These are phyloP conservation scores for Tolypocladium inflatum DNA, from an alignment of 2,329 filamentous ascomycete genomes.

Conservation along the genomic window DNA sequence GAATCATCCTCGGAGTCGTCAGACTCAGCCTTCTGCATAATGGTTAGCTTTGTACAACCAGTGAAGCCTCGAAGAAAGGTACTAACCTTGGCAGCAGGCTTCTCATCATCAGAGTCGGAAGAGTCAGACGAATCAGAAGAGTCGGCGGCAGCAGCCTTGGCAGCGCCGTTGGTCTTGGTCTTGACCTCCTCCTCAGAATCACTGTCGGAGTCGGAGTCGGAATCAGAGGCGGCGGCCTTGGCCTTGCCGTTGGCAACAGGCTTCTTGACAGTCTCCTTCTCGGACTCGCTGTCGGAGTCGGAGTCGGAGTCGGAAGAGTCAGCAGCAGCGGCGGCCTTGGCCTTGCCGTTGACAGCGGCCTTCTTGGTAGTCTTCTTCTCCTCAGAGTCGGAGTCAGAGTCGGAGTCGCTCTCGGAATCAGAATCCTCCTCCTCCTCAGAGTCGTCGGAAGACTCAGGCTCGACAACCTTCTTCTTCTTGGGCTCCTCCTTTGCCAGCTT, in stretches of 20 bases:
- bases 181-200: constrained; percentile 26
- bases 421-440: constrained; percentile 23
- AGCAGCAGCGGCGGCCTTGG: constrained; percentile 5
- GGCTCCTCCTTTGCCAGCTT: constrained; percentile 33
- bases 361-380: constrained; percentile 21
- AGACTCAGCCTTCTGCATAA: neutral
- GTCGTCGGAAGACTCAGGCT: constrained; percentile 28
- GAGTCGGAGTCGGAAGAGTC: constrained; percentile 16
- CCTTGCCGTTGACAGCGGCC: constrained; percentile 20
- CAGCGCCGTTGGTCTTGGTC: constrained; percentile 7
- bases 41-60: neutral
- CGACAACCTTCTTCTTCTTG: constrained; percentile 40
- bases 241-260: constrained; percentile 12
- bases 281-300: constrained; percentile 21
- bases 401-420: constrained; percentile 23
- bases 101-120: constrained; percentile 16
- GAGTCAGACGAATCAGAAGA: constrained; percentile 23
- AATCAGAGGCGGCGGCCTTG: constrained; percentile 21
- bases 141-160: constrained; percentile 22
- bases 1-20: constrained; percentile 23
- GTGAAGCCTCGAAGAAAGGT: neutral
- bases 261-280: constrained; percentile 18
- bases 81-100: constrained; percentile 19
- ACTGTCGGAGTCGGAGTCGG: constrained; percentile 27
- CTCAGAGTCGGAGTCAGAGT: constrained; percentile 17